Percentiles rank a stretch among this genome's conserved stretches.
Conservation (phyloP, 768 basidiomycete genomes). For the Exsudoporus frostii region DNA sequence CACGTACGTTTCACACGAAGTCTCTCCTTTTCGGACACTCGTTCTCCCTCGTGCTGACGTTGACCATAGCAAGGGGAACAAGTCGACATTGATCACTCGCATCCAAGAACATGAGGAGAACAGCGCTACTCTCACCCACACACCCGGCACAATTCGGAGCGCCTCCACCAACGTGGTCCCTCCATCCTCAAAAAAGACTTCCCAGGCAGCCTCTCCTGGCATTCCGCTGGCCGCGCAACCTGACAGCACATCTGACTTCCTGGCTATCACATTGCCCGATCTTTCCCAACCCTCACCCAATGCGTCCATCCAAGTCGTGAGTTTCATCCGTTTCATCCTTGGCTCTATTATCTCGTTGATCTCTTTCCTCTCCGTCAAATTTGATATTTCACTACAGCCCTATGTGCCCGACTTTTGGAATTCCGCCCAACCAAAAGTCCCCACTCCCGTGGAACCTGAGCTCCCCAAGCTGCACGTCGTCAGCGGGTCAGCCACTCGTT, state of each 20-base stretch:
- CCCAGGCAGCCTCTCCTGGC: conserved; percentile 38
- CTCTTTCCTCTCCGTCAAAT: conserved; percentile 1
- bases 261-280: conserved; percentile 58
- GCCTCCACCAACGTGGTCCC: conserved; percentile 23
- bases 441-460: conserved; percentile 21
- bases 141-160: conserved; percentile 23
- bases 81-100: conserved; percentile 51
- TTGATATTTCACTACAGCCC: conserved; percentile 40
- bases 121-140: conserved; percentile 9
- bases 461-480: conserved; percentile 52
- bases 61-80: conserved; percentile 51
- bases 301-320: conserved; percentile 55
- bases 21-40: neutral
- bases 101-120: conserved; percentile 49
- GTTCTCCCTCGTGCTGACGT: conserved; percentile 4
- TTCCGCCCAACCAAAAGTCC: conserved; percentile 40
- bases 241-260: conserved; percentile 25
- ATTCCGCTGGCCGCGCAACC: conserved; percentile 38
- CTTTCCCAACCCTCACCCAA: conserved; percentile 42
- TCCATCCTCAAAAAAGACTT: conserved; percentile 22
- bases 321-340: conserved; percentile 23
- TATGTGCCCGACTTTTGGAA: conserved; percentile 58
- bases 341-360: conserved; percentile 5
- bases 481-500: conserved; percentile 44
- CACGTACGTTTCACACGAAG: conserved; percentile 37